phyloP scores from a whole-genome alignment of 192 early-diverging fungal genomes.

The Funneliformis geosporum region DNA sequence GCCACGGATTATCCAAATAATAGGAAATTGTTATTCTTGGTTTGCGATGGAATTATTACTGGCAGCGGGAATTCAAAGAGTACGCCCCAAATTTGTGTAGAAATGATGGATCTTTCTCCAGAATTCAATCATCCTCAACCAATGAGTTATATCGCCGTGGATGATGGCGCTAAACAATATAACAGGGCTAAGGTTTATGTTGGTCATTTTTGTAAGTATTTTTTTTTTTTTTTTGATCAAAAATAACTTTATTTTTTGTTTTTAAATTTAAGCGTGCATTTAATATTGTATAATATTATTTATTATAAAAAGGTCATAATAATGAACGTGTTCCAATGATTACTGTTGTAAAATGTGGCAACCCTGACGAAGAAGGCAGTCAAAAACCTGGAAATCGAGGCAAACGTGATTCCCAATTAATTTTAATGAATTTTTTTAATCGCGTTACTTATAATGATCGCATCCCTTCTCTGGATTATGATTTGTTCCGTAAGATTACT shows the following conservation, averaged over 20 bases:
- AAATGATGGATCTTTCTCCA: constrained; percentile 64
- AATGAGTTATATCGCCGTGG: constrained; percentile 67
- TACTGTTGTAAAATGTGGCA: constrained; percentile 71
- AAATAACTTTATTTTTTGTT: constrained; percentile 39
- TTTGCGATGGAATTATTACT: constrained; percentile 90
- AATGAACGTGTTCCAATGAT: constrained; percentile 67
- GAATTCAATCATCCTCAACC: constrained; percentile 51
- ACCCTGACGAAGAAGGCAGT: constrained; percentile 57
- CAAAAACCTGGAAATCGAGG: constrained; percentile 84
- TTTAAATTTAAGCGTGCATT: background rate
- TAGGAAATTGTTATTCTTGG: constrained; percentile 82
- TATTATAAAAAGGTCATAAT: constrained; percentile 24
- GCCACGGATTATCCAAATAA: constrained; percentile 80
- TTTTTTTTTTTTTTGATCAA: constrained; percentile 55
- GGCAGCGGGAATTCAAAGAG: constrained; percentile 72
- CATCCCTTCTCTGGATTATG: constrained; percentile 89
- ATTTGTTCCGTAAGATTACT: constrained; percentile 83
- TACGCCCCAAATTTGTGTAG: constrained; percentile 78
- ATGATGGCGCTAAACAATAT: constrained; percentile 68
- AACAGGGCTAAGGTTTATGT: constrained; percentile 79
- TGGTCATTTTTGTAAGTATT: constrained; percentile 67
- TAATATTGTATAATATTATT: background rate
- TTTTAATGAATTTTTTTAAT: constrained; percentile 89
- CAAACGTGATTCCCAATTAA: constrained; percentile 92
- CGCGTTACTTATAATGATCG: constrained; percentile 79